A percentile compares a stretch with the other conserved stretches of the same genome.
Evolutionary conservation across 2,329 filamentous ascomycete genomes (phyloP).

Genomic region (Aspergillus candidus): DNA sequence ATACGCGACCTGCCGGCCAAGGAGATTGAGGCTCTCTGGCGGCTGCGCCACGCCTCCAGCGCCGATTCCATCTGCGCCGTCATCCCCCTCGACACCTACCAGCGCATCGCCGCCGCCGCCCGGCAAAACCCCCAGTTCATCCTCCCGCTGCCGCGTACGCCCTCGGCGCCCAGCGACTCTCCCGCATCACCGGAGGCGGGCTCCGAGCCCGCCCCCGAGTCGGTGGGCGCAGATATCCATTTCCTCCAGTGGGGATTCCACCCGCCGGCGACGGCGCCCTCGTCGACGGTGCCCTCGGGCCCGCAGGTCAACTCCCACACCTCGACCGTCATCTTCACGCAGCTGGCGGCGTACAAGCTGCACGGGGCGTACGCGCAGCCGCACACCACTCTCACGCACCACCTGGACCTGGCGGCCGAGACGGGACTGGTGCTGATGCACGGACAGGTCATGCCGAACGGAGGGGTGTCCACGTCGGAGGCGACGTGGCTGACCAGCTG

Average conservation of each 20-base stretch:
- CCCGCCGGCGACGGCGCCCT: conserved; percentile 41
- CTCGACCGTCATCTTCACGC: conserved; percentile 82
- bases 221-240: conserved; percentile 76
- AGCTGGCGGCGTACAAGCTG: conserved; percentile 86
- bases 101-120: conserved; percentile 64
- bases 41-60: conserved; percentile 71
- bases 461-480: conserved; percentile 71
- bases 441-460: conserved; percentile 68
- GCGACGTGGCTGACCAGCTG: conserved; percentile 90
- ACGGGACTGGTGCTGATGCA: conserved; percentile 82
- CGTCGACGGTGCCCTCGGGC: conserved; percentile 13
- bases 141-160: conserved; percentile 62
- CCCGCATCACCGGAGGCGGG: conserved; percentile 21
- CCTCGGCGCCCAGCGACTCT: conserved; percentile 14
- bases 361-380: conserved; percentile 84
- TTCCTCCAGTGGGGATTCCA: conserved; percentile 97
- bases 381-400: conserved; percentile 90
- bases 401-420: conserved; percentile 68
- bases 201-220: conserved; percentile 21
- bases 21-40: conserved; percentile 86
- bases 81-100: conserved; percentile 69
- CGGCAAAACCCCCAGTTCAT: conserved; percentile 80
- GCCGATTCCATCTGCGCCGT: conserved; percentile 74
- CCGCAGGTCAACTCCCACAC: conserved; percentile 50
- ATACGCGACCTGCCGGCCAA: conserved; percentile 64